Evolutionary conservation across 169 alveolate genomes (phyloP).

Genomic region (Cryptosporidium ubiquitum): DNA sequence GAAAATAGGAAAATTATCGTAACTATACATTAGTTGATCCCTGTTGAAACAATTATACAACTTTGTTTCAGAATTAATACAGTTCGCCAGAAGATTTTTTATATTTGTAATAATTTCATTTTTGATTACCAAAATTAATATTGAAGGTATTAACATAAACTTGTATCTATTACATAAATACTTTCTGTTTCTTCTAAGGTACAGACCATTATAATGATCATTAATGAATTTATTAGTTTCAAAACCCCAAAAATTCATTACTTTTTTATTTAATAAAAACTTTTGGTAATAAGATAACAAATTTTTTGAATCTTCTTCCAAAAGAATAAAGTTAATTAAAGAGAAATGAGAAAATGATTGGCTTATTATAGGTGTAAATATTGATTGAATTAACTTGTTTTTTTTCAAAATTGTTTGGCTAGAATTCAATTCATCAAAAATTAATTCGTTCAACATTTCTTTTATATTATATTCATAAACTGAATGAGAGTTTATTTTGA

Average conservation of each 20-base stretch:
- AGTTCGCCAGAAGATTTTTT: not conserved
- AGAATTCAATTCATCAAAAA: conserved; percentile 18
- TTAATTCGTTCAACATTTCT: conserved; percentile 14
- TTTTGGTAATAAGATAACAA: conserved; percentile 20
- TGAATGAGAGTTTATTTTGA: not conserved
- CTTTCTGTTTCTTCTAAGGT: conserved; percentile 57
- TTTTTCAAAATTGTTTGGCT: conserved; percentile 24
- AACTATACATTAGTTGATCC: not conserved
- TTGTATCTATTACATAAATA: conserved; percentile 11
- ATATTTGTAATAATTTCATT: not conserved
- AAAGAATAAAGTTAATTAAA: conserved; percentile 14
- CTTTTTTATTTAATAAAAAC: conserved; percentile 4
- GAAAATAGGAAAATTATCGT: not conserved
- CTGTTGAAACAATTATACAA: not conserved
- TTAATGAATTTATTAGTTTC: conserved; percentile 15
- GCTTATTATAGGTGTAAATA: not conserved
- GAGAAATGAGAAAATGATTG: conserved; percentile 28
- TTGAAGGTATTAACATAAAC: not conserved
- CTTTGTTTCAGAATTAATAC: not conserved
- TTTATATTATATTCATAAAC: not conserved
- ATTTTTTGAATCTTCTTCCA: not conserved
- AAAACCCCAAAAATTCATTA: not conserved
- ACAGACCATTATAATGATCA: conserved; percentile 65
- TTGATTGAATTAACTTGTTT: conserved; percentile 15
- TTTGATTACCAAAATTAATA: not conserved